Evolutionary conservation across 345 rosid genomes (phyloP), one percentile per base, ranked within the genome.

Genomic region (Eutrema heterophyllum): DNA sequence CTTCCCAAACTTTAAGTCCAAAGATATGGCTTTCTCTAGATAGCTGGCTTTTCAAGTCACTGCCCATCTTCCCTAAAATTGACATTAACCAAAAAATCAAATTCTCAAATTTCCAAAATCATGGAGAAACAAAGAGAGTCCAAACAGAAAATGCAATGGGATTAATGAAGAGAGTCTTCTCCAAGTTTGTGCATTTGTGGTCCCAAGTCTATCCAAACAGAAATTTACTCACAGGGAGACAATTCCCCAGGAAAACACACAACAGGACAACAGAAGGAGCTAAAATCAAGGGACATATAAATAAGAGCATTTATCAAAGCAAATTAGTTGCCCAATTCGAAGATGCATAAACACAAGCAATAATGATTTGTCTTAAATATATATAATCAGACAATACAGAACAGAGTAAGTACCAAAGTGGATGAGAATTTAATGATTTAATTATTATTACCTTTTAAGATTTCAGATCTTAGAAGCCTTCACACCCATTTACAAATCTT

Each of bases 1-100:
- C 85, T 79, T 88, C 91, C 99, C 99, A 95, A 40, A 85, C 91
- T 81, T 92, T 83, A 43, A 95, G 89, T 64, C 87, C 85, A 63
- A 92, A 81, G 62, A 95, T 67, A 72, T 76, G 84, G 7, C 90
- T 87, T 69, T 87, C 84, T 80, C 80, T 81, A 50, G 97, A 94
- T 68, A 94, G 73, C 67, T 87, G 88, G 21, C 86, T 71, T 27
- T 88, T 85, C 35, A 94, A 83, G 85, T 82, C 85, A 75, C 43
- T 55, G 27, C 86, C 90, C 98, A 94, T 93, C 46, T 73, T 72
- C 29, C 48, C 62, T 73, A 26, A 15, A 61, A 13, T 26, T 38
- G 13, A 38, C 9, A 68, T 54, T n/a, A 14, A 48, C 44, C 38
- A 46, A 11, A 59, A 67, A 33, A 27, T 26, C 35, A 40, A 5